A percentile compares a stretch with the other conserved stretches of the same genome.
Evolutionary conservation across 1,284 basidiomycete genomes (phyloP).

Genomic region (Sphaerobolus stellatus): DNA sequence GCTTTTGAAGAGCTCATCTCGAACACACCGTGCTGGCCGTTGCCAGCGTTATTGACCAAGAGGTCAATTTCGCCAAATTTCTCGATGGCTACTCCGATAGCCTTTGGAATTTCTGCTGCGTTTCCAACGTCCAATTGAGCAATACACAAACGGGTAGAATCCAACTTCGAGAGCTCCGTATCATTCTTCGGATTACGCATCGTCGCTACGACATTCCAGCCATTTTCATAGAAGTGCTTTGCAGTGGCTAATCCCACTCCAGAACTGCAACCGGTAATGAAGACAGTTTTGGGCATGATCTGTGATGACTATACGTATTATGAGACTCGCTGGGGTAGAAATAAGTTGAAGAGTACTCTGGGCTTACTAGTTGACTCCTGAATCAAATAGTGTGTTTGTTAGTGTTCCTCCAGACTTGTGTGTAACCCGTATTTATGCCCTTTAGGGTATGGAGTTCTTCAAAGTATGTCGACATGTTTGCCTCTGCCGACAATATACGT

Average conservation of each 20-base stretch:
- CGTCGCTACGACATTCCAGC: neutral
- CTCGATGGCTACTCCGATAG: neutral
- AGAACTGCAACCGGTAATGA: neutral
- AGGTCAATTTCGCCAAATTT: neutral
- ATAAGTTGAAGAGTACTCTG: no score
- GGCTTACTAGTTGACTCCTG: no score
- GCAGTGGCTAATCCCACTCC: neutral
- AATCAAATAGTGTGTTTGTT: no score
- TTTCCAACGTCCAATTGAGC: neutral
- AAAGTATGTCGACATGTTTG: no score
- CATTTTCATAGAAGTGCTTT: neutral
- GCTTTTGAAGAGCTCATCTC: neutral
- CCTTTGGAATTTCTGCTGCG: neutral
- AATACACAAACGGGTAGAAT: neutral
- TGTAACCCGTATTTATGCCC: no score
- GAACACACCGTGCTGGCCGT: neutral
- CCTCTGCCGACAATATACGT: no score
- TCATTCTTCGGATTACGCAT: neutral
- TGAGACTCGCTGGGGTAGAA: no score
- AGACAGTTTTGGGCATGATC: neutral
- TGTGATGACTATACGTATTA: no score
- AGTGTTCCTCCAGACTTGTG: no score
- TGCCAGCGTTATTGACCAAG: neutral
- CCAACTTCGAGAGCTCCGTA: neutral
- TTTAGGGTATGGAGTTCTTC: no score